phyloP scores from a whole-genome alignment of 2,329 filamentous ascomycete genomes.

The Leptographium wingfieldii region DNA sequence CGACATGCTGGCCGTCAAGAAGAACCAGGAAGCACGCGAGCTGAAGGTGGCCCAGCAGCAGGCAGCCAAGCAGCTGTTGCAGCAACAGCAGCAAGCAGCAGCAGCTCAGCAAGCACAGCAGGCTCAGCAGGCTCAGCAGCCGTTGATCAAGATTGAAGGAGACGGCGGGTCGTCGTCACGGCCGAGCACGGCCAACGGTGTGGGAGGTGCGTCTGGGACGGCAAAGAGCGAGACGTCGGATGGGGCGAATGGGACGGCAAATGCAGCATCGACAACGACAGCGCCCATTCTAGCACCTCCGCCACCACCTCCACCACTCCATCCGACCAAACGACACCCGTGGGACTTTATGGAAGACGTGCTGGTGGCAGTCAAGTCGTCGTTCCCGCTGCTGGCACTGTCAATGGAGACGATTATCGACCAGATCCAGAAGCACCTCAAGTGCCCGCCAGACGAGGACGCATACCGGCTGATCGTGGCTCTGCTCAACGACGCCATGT shows the following conservation, averaged over 20 bases:
- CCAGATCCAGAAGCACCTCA: slow-evolving; percentile 98
- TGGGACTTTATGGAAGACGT: slow-evolving; percentile 98
- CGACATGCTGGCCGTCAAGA: slow-evolving; percentile 87
- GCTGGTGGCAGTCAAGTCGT: slow-evolving; percentile 88
- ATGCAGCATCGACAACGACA: slow-evolving; percentile 4
- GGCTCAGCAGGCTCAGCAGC: neutral
- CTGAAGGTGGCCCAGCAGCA: slow-evolving; percentile 26
- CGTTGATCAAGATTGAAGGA: neutral
- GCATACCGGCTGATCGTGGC: slow-evolving; percentile 97
- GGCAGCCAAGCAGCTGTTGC: neutral
- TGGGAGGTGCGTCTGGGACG: slow-evolving; percentile 9
- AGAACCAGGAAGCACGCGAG: slow-evolving; percentile 67
- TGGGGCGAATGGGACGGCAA: slow-evolving; percentile 20
- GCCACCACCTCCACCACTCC: neutral
- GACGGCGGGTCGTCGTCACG: slow-evolving; percentile 23
- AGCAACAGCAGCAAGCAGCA: neutral
- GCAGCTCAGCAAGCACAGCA: neutral
- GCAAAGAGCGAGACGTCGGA: neutral
- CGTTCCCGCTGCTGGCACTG: slow-evolving; percentile 85
- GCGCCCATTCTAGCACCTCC: slow-evolving; percentile 12
- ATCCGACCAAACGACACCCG: slow-evolving; percentile 39
- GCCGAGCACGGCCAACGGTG: slow-evolving; percentile 37
- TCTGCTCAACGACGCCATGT: slow-evolving; percentile 84
- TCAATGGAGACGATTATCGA: slow-evolving; percentile 99
- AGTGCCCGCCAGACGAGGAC: slow-evolving; percentile 95